Percentiles rank a stretch among this genome's conserved stretches.
phyloP scores from a whole-genome alignment of 2,329 filamentous ascomycete genomes.

The Pseudohalonectria lignicola region DNA sequence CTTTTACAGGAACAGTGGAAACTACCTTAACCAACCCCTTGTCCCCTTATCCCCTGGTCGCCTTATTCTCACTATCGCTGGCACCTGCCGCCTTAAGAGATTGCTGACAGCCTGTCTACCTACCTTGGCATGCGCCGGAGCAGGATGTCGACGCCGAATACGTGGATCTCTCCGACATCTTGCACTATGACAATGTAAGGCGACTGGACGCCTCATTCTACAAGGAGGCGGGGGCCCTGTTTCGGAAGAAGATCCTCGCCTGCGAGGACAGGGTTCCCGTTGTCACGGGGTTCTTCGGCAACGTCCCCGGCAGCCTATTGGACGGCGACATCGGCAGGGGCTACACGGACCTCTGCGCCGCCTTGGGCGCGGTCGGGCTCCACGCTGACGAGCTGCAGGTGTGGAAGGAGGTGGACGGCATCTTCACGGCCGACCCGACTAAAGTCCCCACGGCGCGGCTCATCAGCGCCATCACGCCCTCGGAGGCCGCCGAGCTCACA shows the following conservation, averaged over 20 bases:
- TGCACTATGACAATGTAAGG: slow-evolving; percentile 53
- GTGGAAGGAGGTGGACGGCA: slow-evolving; percentile 90
- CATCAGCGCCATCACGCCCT: slow-evolving; percentile 80
- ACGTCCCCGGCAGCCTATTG: slow-evolving; percentile 80
- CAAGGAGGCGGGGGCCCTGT: slow-evolving; percentile 46
- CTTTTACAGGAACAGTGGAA: background rate
- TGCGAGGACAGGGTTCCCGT: slow-evolving; percentile 63
- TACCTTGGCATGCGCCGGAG: slow-evolving; percentile 10
- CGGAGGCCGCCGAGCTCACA: slow-evolving; percentile 90
- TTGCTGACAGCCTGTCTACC: slow-evolving; percentile 10
- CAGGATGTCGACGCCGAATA: slow-evolving; percentile 76
- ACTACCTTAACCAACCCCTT: slow-evolving; percentile 2
- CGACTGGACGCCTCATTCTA: slow-evolving; percentile 62
- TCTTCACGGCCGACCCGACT: slow-evolving; percentile 55
- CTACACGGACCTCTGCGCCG: slow-evolving; percentile 93
- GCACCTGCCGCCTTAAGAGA: background rate
- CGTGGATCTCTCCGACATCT: slow-evolving; percentile 75
- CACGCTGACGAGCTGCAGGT: slow-evolving; percentile 83
- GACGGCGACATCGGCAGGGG: slow-evolving; percentile 84
- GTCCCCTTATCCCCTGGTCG: no score
- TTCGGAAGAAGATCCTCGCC: slow-evolving; percentile 52
- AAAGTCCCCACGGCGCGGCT: slow-evolving; percentile 89
- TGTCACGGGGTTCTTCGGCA: slow-evolving; percentile 89
- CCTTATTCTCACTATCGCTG: background rate
- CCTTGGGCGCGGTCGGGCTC: slow-evolving; percentile 82